These are phyloP conservation scores for Rosa multiflora DNA, from an alignment of 306 rosid genomes.

Conservation along the genomic window DNA sequence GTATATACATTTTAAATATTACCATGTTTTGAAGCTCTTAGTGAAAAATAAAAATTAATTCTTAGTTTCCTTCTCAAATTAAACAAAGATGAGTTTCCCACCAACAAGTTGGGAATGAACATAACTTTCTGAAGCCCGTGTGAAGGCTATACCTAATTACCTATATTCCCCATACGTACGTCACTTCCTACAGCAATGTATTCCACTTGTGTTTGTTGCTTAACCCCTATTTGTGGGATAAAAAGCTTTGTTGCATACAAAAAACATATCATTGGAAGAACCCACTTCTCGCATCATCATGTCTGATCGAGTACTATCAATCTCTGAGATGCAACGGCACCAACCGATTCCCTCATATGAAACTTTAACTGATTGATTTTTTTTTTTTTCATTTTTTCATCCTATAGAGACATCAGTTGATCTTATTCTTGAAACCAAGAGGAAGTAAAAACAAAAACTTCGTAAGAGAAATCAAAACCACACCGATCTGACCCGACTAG, in stretches of 20 bases:
- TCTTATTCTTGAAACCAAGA: background rate
- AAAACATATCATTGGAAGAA: conserved; percentile 12
- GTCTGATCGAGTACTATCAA: background rate
- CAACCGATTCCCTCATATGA: background rate
- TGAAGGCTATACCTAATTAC: conserved; percentile 19
- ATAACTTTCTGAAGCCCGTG: conserved; percentile 31
- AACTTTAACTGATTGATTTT: background rate
- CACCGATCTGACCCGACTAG: background rate
- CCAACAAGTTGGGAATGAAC: conserved; percentile 30
- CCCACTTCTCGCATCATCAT: background rate
- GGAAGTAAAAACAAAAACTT: too few relatives aligned
- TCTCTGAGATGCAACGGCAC: background rate
- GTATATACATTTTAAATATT: background rate
- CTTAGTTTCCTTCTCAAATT: background rate
- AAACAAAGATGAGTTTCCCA: conserved; percentile 44
- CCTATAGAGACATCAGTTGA: background rate
- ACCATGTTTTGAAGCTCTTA: background rate
- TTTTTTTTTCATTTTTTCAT: background rate
- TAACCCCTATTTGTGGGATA: conserved; percentile 10
- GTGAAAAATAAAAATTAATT: background rate
- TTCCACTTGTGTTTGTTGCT: conserved; percentile 28
- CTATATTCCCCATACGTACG: background rate
- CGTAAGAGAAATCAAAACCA: background rate
- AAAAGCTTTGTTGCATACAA: conserved; percentile 2
- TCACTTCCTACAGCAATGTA: conserved; percentile 25